phyloP scores from a whole-genome alignment of 148 eudicot genomes.

The Cornus controversa region DNA sequence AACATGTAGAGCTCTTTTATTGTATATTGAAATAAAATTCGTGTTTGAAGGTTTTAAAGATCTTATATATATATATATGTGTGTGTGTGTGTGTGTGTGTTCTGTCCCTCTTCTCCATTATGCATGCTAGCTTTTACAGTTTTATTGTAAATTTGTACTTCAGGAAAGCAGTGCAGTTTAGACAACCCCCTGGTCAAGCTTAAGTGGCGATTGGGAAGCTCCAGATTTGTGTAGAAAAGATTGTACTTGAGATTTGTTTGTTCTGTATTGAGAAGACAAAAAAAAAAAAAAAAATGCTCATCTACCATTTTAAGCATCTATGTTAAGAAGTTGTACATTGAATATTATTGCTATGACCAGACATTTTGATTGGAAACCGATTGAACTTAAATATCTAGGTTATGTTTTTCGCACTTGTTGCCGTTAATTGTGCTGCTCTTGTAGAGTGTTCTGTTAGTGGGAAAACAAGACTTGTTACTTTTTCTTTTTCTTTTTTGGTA shows the following conservation, averaged over 20 bases:
- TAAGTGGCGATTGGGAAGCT: not conserved
- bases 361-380: not conserved
- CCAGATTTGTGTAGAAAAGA: not conserved
- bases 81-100: no score
- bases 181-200: constrained; percentile 36
- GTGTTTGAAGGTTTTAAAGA: not conserved
- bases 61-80: no score
- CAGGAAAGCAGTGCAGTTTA: constrained; percentile 38
- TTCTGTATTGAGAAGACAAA: no score
- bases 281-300: no score
- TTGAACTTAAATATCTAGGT: not conserved
- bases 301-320: not conserved
- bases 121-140: not conserved
- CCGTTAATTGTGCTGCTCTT: not conserved
- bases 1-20: constrained; percentile 20
- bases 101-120: not conserved
- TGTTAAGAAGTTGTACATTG: no score
- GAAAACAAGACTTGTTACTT: no score
- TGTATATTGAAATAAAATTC: constrained; percentile 8
- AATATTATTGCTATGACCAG: not conserved
- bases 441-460: not conserved
- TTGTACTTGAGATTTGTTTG: not conserved
- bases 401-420: not conserved
- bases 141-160: not conserved
- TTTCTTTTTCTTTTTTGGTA: no score